Base-by-base conservation (phyloP, 225 moss, liverwort and hornwort genomes). In the Neckera pumila region DNA sequence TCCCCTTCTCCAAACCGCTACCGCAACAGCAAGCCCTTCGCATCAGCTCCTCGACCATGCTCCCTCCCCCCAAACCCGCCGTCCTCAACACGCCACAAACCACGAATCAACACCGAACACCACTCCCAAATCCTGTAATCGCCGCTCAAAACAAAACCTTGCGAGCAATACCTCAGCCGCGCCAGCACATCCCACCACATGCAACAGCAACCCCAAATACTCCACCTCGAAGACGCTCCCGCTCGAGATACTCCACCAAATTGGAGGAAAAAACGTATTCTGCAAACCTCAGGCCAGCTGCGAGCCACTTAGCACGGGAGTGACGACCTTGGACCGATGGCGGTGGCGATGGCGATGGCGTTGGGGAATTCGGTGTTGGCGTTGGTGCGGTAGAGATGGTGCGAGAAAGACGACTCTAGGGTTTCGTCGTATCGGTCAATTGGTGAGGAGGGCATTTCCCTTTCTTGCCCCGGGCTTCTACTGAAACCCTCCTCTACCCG, bases 1-100 rank as follows among this genome's bases (percentile, higher is more conserved):
- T 84, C 43, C 72, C 81, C 85, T 82, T 92, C 79, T 87, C 70
- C 28, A 90, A 56, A 6, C 26, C 76, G 51, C 89, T 81, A 61
- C 58, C 81, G 73, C 84, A 86, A 76, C 80, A 63, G 83, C 54
- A 84, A 85, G 53, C 66, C 61, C 86, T 73, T 79, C 49, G 58
- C 93, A 54, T 54, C 77, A 65, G 81, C 84, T 86, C 90, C 85
- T 83, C 86, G 63, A 93, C 86, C 91, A 91, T 93, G 54, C 90
- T 88, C 87, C 80, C 63, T 10, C 56, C 54, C 73, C 20, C 8
- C 86, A 80, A 64, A 82, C 80, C 76, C 76, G 51, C 40, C 81
- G 38, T n/a, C 54, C 82, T 70, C 59, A 66, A 63, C 9, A 80
- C 74, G 74, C 87, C 74, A 17, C 64, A 43, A 56, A 40, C 79